A percentile compares a stretch with the other conserved stretches of the same genome.
phyloP scores from a whole-genome alignment of 306 rosid genomes.

The Acacia acuminata region DNA sequence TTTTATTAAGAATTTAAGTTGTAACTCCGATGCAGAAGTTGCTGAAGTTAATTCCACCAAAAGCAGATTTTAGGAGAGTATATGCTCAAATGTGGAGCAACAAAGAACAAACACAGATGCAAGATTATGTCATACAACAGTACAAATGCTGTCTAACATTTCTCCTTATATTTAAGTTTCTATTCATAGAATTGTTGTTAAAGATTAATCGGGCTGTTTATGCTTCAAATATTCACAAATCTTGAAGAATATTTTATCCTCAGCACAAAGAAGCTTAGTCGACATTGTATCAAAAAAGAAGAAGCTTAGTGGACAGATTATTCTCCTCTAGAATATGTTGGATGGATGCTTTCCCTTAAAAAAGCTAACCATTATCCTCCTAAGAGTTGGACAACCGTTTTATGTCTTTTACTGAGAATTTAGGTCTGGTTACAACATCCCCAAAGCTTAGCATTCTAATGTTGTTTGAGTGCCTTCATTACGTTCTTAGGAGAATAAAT shows the following conservation, averaged over 20 bases:
- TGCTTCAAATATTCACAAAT: background rate
- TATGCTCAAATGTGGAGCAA: background rate
- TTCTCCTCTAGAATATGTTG: background rate
- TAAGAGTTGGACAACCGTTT: background rate
- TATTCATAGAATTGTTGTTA: background rate
- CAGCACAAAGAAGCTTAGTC: background rate
- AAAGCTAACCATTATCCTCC: background rate
- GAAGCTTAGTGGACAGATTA: background rate
- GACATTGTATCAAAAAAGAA: no score
- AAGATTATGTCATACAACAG: background rate
- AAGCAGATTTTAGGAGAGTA: background rate
- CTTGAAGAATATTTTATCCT: background rate
- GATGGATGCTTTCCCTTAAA: no score
- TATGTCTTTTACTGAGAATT: background rate
- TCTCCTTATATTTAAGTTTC: background rate
- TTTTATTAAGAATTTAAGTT: background rate
- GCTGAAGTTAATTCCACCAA: background rate
- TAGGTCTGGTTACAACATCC: background rate
- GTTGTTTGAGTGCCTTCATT: no score
- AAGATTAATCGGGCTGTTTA: background rate
- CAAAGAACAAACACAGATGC: background rate
- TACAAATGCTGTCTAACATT: no score
- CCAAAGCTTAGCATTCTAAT: background rate
- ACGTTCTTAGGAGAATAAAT: no score
- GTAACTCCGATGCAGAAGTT: background rate